Evolutionary conservation across 768 basidiomycete species (phyloP), one percentile per base, ranked within the genome.

Genomic region (Gymnopilus dilepis): DNA sequence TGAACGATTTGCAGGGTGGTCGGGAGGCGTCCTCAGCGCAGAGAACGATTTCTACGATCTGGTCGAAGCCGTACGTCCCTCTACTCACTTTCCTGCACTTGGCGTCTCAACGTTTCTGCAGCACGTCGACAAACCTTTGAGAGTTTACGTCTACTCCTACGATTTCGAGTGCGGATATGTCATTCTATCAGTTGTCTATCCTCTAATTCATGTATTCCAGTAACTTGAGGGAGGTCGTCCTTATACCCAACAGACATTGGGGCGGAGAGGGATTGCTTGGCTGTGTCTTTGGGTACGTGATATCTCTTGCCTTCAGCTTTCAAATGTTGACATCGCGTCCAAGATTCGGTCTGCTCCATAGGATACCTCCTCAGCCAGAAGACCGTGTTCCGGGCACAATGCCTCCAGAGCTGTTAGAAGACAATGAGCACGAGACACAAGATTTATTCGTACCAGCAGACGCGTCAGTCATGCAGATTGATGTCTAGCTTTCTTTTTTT

Each of bases 31-130:
- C 3, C 77, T 99, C 47, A 84, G 89, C 63, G 89, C 92, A 7
- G 97, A 99, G 76, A 90, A 90, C 59, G 97, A 99, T 70, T 99
- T 99, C 68, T 99, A 98, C 73, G 94, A 97, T 59, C 80, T 99
- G 8, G 94, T 98, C 40, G 97, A 97, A 78, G 87, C 90, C 28
- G 94, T 94, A 72, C 66, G 91, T 74, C 21, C n/a, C 54, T 55
- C 26, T n/a, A 19, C 38, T 47, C 41, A 31, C 19, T 38, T 54
- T 41, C 43, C 0, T 37, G n/a, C 43, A 31, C 34, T 37, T 31
- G 42, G 61, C 59, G 31, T 64, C 65, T 43, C 54, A 50, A 17
- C 6, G 12, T 3, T 1, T 53, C 9, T 68, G 12, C 60, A 97
- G 93, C 95, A 99, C 74, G 83, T 95, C 51, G 96, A 99, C 68